Evolutionary conservation across 768 basidiomycete species (phyloP), one percentile per base, ranked within the genome.

Genomic region (Suillus sp.): DNA sequence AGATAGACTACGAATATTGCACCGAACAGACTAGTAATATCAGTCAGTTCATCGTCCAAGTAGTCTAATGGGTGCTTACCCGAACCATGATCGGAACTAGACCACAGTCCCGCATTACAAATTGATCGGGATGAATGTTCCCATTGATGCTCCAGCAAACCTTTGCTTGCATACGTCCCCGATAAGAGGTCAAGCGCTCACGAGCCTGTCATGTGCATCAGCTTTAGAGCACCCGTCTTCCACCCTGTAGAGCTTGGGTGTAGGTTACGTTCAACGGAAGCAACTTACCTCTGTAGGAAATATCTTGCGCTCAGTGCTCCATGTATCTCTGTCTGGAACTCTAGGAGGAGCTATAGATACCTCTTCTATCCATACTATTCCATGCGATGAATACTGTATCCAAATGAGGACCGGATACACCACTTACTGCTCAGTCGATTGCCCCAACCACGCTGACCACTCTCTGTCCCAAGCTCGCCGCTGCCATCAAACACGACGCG

Each of bases 41-140:
- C 2, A 25, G 35, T 72, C 50, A 66, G 35, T 58, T 47, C 22
- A 38, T 37, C 18, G 5, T 57, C n/a, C 4, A 22, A n/a, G 55
- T 22, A 27, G 4, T 4, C 18, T 38, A 48, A 50, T 40, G 58
- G 54, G n/a, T 35, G 81, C 93, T 72, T 76, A 96, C 95, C 73
- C 95, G 87, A 77, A 97, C 90, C 97, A 99, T 99, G 77, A 99
- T 90, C 4, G 97, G 97, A 18, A 98, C 80, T 38, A 93, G 81
- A 62, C 97, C 97, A 73, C 96, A 95, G 62, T 99, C 96, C 69
- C 90, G 79, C 58, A 78, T 89, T 45, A 88, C 84, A 65, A 85
- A 83, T 68, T 88, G 86, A 60, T 90, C 84, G 9, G 81, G 80
- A 56, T 89, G 86, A n/a, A 85, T 85, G 61, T 87, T 83, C 40